Evolutionary conservation across 441 rosid genomes (phyloP).

Genomic region (Croton setiger): DNA sequence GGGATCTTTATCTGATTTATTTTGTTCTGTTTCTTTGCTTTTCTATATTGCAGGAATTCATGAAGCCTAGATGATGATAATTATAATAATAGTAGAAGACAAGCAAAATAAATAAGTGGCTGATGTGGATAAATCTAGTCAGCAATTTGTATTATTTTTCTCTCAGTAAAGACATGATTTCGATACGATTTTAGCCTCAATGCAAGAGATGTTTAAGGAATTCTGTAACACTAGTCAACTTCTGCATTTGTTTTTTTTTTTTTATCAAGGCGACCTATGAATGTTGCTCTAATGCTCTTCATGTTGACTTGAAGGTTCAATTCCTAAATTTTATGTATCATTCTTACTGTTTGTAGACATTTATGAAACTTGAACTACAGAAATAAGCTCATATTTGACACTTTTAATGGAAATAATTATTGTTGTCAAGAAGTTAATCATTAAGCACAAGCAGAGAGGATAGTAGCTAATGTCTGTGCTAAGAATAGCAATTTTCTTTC

Average conservation of each 20-base stretch:
- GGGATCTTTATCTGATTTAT: neutral
- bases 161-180: neutral
- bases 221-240: neutral
- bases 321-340: neutral
- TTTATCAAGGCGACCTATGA: conserved; percentile 1
- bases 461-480: neutral
- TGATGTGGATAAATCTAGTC: conserved; percentile 13
- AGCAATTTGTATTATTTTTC: conserved; percentile 12
- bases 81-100: conserved; percentile 13
- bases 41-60: conserved; percentile 34
- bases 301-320: neutral
- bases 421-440: neutral
- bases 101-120: conserved; percentile 31
- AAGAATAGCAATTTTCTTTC: neutral
- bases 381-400: neutral
- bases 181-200: neutral
- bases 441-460: neutral
- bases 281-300: conserved; percentile 10
- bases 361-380: neutral
- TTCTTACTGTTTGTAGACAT: neutral
- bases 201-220: neutral
- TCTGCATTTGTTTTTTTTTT: conserved; percentile 1
- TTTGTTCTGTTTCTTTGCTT: conserved; percentile 3
- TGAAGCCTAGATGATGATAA: conserved; percentile 20
- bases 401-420: neutral